These are phyloP conservation scores for Emericellopsis cladophorae DNA, from an alignment of 2,329 filamentous ascomycete genomes.

Conservation along the genomic window DNA sequence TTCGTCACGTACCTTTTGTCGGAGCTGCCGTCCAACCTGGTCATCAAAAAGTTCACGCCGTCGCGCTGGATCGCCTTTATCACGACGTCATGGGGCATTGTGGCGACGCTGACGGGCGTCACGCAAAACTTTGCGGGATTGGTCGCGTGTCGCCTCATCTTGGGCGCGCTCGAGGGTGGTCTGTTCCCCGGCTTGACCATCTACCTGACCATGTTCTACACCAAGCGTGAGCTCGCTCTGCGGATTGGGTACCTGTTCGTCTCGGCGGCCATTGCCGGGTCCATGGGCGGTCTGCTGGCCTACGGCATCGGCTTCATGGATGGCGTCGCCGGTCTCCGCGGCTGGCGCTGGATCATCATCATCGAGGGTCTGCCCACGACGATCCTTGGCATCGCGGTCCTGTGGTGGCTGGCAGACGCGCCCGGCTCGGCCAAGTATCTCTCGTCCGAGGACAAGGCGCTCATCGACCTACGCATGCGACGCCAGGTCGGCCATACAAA, in stretches of 20 bases:
- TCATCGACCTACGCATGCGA: conserved; percentile 14
- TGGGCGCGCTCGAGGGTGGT: conserved; percentile 32
- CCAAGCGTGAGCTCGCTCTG: conserved; percentile 37
- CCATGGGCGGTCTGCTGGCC: conserved; percentile 13
- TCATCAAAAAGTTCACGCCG: conserved; percentile 24
- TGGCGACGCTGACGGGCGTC: conserved; percentile 30
- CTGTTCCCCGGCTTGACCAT: conserved; percentile 25
- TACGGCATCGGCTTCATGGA: conserved; percentile 24
- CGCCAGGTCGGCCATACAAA: conserved; percentile 15
- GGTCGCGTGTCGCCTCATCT: conserved; percentile 26
- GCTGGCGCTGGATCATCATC: conserved; percentile 47
- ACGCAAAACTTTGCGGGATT: conserved; percentile 26
- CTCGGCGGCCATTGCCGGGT: conserved; percentile 23
- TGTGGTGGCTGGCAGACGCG: conserved; percentile 14
- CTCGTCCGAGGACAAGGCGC: conserved; percentile 31
- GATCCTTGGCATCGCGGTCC: conserved; percentile 13
- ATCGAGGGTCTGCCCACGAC: conserved; percentile 26
- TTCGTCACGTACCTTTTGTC: conserved; percentile 23
- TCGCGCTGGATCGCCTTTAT: conserved; percentile 10
- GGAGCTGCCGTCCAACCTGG: conserved; percentile 27
- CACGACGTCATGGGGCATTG: conserved; percentile 5
- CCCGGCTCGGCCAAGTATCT: conserved; percentile 43
- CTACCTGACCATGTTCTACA: conserved; percentile 37
- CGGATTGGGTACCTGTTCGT: conserved; percentile 24
- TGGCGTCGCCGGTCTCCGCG: conserved; percentile 11